Conservation (phyloP, 192 early-diverging fungal genomes). For the Paraglomus occultum region DNA sequence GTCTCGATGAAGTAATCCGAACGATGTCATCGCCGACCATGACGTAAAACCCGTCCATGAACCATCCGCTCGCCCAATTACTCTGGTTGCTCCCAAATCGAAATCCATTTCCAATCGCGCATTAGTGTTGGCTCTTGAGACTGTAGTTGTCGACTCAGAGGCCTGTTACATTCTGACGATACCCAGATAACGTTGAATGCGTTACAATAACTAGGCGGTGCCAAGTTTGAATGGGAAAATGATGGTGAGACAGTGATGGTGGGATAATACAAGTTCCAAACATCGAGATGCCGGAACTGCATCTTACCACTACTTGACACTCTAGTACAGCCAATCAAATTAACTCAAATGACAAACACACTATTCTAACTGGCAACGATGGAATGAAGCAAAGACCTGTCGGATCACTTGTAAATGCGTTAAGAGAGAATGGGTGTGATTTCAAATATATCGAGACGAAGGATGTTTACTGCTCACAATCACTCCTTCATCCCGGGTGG, state of each 20-base stretch:
- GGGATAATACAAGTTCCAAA: slow-evolving; percentile 74
- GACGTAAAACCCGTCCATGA: slow-evolving; percentile 60
- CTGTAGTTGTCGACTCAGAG: slow-evolving; percentile 75
- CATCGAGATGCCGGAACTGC: slow-evolving; percentile 93
- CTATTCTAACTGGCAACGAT: slow-evolving; percentile 89
- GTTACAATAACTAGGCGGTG: slow-evolving; percentile 84
- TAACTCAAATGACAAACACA: slow-evolving; percentile 33
- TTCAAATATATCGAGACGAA: slow-evolving; percentile 74
- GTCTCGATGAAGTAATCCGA: slow-evolving; percentile 82
- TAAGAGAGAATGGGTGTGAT: slow-evolving; percentile 75
- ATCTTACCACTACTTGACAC: slow-evolving; percentile 85
- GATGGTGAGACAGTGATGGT: slow-evolving; percentile 88
- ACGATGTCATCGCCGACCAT: slow-evolving; percentile 80
- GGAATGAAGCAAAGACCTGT: slow-evolving; percentile 98
- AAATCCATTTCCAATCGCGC: slow-evolving; percentile 99
- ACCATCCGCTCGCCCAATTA: slow-evolving; percentile 40
- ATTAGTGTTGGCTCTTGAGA: slow-evolving; percentile 82
- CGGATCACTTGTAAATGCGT: slow-evolving; percentile 82
- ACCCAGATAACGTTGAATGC: slow-evolving; percentile 96
- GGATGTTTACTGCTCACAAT: slow-evolving; percentile 89
- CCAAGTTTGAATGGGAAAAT: slow-evolving; percentile 88
- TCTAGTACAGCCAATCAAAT: slow-evolving; percentile 54
- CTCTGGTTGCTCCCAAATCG: slow-evolving; percentile 82
- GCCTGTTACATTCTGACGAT: slow-evolving; percentile 95
- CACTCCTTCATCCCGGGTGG: slow-evolving; percentile 77